Evolutionary conservation across 202 grass and related monocot species (phyloP), one percentile per base, ranked within the genome.

Genomic region (Setaria italica): DNA sequence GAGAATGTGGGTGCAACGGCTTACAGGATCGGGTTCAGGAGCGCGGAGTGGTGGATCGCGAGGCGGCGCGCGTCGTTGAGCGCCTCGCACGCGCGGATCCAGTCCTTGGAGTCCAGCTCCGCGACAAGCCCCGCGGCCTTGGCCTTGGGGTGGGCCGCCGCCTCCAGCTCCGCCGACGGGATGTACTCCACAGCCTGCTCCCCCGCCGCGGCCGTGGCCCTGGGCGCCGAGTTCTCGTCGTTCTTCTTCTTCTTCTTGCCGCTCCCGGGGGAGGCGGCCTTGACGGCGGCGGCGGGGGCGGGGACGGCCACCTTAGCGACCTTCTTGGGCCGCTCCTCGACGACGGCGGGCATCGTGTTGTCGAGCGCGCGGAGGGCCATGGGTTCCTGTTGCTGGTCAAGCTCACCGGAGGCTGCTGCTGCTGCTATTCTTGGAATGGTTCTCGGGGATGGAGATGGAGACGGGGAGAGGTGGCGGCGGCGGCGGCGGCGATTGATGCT

Each of bases 351-450:
- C 53, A 97, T 85, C 50, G 87, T 88, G 74, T 99, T 99, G 85
- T 99, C 97, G 8, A 99, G 87, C 59, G 92, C 82, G 51, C 97
- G 90, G 60, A 99, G 94, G 16, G 97, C 88, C 97, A 99, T 99
- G 48, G 54, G 48, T 54, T 47, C 14, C 16, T 56, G 58, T 63
- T 43, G 32, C 34, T 30, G 62, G 15, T 77, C 10, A 39, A 32
- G 20, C 43, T 67, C 34, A 16, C 6, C 29, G 49, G 12, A 74
- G 14, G 34, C 13, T 3, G 48, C 5, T 17, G 51, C 13, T 9
- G 48, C 5, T 17, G 51, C 13, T 9, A 29, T 6, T 56, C n/a
- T 4, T 10, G 35, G 33, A 56, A 56, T 30, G 68, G 34, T 15
- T 20, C 13, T 77, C 4, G 42, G 4, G 81, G 62, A 76, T 42